Conservation (phyloP, 306 rosid species). For the Notholithocarpus densiflorus region DNA sequence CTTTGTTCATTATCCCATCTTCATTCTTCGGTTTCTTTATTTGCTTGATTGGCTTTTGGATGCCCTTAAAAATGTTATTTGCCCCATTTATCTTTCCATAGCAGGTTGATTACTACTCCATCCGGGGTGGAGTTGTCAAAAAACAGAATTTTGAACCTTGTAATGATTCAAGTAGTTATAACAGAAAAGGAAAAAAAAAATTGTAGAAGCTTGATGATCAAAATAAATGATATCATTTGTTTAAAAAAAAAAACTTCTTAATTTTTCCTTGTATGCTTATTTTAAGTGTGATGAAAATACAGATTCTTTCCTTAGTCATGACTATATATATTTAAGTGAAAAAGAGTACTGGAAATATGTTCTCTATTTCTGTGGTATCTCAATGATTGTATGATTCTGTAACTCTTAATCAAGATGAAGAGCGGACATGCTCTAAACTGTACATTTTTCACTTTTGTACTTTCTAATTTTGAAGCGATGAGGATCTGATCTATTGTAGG, state of each 20-base stretch:
- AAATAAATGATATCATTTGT: not conserved
- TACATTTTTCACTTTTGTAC: not conserved
- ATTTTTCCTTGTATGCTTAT: not conserved
- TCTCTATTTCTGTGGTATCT: not conserved
- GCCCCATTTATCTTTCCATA: not conserved
- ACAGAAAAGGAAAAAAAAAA: not conserved
- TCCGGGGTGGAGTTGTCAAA: too few relatives aligned
- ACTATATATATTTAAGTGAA: not conserved
- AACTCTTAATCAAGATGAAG: not conserved
- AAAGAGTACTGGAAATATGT: not conserved
- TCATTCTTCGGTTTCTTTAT: not conserved
- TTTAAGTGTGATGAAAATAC: not conserved
- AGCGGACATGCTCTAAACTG: not conserved
- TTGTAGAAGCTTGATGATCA: not conserved
- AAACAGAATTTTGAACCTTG: too few relatives aligned
- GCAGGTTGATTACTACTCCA: not conserved
- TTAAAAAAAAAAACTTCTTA: not conserved
- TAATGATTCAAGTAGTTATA: too few relatives aligned
- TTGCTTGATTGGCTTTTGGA: not conserved
- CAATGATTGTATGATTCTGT: too few relatives aligned
- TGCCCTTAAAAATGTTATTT: not conserved
- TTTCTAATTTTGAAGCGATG: not conserved
- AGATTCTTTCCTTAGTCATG: not conserved
- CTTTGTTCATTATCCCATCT: not conserved
- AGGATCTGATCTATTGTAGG: not conserved